Evolutionary conservation across 2,329 filamentous ascomycete species (phyloP).

Genomic region (Knufia petricola): DNA sequence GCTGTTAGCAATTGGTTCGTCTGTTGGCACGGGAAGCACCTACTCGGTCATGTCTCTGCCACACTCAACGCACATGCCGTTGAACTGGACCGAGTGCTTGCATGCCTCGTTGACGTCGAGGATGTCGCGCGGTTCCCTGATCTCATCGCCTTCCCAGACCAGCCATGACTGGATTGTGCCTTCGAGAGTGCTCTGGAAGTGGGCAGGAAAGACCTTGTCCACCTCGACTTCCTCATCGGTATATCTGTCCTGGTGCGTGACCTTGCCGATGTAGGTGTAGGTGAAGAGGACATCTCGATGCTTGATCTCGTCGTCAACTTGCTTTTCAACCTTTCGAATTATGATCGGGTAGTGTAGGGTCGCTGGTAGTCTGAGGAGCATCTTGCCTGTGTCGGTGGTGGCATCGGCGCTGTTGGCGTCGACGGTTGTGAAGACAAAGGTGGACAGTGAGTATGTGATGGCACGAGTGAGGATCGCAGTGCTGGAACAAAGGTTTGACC

Average conservation of each 20-base stretch:
- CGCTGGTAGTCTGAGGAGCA: constrained; percentile 40
- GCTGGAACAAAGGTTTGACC: not conserved
- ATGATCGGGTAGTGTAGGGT: constrained; percentile 86
- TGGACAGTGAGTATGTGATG: not conserved
- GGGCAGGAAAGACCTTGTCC: constrained; percentile 60
- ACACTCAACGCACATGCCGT: constrained; percentile 81
- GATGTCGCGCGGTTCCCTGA: constrained; percentile 39
- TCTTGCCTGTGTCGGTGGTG: constrained; percentile 21
- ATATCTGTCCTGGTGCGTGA: constrained; percentile 54
- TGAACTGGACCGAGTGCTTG: constrained; percentile 81
- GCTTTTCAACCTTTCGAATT: constrained; percentile 73
- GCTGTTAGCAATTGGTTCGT: not conserved
- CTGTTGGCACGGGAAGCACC: constrained; percentile 21
- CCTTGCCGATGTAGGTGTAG: constrained; percentile 73
- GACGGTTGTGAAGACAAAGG: not conserved
- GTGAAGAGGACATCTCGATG: constrained; percentile 71
- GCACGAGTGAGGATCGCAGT: not conserved
- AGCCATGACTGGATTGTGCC: constrained; percentile 70
- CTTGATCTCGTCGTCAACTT: constrained; percentile 62
- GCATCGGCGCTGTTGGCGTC: constrained; percentile 7
- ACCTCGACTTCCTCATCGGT: constrained; percentile 63
- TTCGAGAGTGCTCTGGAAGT: constrained; percentile 76
- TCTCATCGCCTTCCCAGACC: constrained; percentile 43
- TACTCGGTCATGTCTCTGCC: constrained; percentile 91
- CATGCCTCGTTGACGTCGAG: constrained; percentile 85